A percentile compares a stretch with the other conserved stretches of the same genome.
phyloP scores from a whole-genome alignment of 1,139 yeast genomes.

The Magnusiomyces suaveolens region DNA sequence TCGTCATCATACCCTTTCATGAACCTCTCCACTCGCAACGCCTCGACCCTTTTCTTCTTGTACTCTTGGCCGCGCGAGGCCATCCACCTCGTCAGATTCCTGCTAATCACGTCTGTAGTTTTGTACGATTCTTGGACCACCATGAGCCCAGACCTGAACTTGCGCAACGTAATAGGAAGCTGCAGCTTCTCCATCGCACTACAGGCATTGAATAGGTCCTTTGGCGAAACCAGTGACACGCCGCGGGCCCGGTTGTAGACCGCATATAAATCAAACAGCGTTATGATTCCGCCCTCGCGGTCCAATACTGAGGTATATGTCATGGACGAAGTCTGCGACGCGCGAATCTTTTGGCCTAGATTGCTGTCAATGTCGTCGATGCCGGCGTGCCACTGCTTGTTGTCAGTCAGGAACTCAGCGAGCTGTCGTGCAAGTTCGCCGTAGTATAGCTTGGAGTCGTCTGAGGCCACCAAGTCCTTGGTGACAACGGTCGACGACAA shows the following conservation, averaged over 20 bases:
- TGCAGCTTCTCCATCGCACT: constrained; percentile 38
- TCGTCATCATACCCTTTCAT: not conserved
- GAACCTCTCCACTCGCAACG: not conserved
- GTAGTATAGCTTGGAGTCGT: constrained; percentile 35
- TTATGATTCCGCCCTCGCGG: constrained; percentile 47
- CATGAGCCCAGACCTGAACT: constrained; percentile 35
- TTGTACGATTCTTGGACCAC: constrained; percentile 39
- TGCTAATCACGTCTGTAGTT: constrained; percentile 30
- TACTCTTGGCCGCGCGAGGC: not conserved
- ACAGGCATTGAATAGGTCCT: constrained; percentile 46
- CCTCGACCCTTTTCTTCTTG: not conserved
- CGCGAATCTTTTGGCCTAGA: constrained; percentile 44
- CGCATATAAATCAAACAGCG: constrained; percentile 51
- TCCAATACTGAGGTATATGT: constrained; percentile 30
- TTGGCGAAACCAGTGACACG: constrained; percentile 49
- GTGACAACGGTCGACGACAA: constrained; percentile 31
- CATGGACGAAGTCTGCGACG: constrained; percentile 19
- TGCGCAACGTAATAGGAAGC: constrained; percentile 39
- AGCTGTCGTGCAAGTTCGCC: constrained; percentile 50
- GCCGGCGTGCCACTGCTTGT: constrained; percentile 2
- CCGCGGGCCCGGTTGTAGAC: constrained; percentile 54
- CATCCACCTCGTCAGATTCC: constrained; percentile 20
- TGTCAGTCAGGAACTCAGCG: constrained; percentile 40
- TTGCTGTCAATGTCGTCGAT: constrained; percentile 69
- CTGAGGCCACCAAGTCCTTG: constrained; percentile 28